Percentiles rank a stretch among this genome's conserved stretches.
Evolutionary conservation across 2,329 filamentous ascomycete species (phyloP).

Genomic region (Fusarium sp.): DNA sequence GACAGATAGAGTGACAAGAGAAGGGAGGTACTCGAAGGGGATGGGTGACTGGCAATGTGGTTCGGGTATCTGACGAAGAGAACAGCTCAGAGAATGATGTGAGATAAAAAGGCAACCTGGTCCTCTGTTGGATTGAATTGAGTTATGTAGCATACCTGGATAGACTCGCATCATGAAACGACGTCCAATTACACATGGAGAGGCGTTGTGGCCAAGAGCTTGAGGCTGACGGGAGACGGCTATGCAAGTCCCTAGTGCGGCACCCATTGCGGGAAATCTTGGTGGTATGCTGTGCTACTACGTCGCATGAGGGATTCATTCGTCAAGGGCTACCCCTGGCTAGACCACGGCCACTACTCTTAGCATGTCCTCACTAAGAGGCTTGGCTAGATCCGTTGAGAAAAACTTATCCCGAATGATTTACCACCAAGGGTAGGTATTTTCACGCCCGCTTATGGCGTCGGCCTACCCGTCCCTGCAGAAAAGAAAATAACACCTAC

Average conservation of each 20-base stretch:
- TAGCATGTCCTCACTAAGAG: neutral
- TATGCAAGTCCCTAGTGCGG: conserved; percentile 5
- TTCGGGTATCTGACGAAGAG: neutral
- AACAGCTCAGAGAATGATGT: neutral
- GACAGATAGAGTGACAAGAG: neutral
- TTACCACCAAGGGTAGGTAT: neutral
- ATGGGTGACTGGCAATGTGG: neutral
- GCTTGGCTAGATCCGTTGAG: neutral
- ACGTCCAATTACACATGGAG: neutral
- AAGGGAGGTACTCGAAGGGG: neutral
- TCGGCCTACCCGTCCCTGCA: neutral
- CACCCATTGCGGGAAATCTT: neutral
- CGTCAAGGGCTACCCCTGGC: neutral
- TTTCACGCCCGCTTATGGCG: neutral
- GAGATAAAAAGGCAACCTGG: neutral
- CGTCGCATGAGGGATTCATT: neutral
- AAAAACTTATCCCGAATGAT: neutral
- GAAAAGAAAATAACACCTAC: neutral
- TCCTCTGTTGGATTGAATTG: neutral
- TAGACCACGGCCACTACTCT: neutral
- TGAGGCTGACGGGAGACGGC: neutral
- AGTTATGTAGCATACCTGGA: conserved; percentile 2
- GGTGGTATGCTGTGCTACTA: neutral
- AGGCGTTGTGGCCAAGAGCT: neutral
- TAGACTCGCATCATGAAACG: neutral